Evolutionary conservation across 805 yeast species (phyloP).

Genomic region (Yamadazyma kitorensis): DNA sequence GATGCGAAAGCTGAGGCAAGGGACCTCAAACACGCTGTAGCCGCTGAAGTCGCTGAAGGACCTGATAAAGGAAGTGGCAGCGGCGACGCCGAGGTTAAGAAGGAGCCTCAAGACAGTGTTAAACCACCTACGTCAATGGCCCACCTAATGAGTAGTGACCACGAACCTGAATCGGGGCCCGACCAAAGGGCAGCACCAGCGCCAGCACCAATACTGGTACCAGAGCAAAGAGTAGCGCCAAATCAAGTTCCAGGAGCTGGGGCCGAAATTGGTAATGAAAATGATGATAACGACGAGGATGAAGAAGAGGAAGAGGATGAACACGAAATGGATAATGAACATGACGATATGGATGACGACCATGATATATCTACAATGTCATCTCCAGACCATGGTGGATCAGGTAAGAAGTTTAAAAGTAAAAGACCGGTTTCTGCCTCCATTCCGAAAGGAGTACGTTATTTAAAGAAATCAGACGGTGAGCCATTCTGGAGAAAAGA

Average conservation of each 20-base stretch:
- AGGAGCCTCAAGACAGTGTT: slow-evolving; percentile 1
- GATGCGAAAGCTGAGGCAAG: no score
- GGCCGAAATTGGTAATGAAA: no score
- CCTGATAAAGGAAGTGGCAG: slow-evolving; percentile 4
- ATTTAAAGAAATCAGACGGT: slow-evolving; percentile 85
- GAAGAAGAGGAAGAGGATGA: slow-evolving; percentile 6
- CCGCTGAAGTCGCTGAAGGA: no score
- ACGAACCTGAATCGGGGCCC: no score
- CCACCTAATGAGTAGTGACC: slow-evolving; percentile 2
- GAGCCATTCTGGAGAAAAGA: slow-evolving; percentile 88
- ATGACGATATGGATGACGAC: slow-evolving; percentile 14
- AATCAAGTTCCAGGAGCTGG: no score
- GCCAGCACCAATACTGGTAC: neutral
- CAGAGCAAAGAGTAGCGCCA: neutral
- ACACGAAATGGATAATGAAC: slow-evolving; percentile 12
- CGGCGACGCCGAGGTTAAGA: slow-evolving; percentile 5
- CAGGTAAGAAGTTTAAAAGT: slow-evolving; percentile 17
- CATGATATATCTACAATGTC: slow-evolving; percentile 8
- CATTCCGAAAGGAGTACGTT: slow-evolving; percentile 42
- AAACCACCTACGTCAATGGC: neutral
- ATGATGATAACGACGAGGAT: slow-evolving; percentile 5
- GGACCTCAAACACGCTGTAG: no score
- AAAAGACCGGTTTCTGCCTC: slow-evolving; percentile 16
- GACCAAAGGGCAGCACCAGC: neutral
- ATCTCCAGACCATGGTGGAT: slow-evolving; percentile 9